phyloP scores from a whole-genome alignment of 176 grass and related monocot species.

The Triticum urartu region DNA sequence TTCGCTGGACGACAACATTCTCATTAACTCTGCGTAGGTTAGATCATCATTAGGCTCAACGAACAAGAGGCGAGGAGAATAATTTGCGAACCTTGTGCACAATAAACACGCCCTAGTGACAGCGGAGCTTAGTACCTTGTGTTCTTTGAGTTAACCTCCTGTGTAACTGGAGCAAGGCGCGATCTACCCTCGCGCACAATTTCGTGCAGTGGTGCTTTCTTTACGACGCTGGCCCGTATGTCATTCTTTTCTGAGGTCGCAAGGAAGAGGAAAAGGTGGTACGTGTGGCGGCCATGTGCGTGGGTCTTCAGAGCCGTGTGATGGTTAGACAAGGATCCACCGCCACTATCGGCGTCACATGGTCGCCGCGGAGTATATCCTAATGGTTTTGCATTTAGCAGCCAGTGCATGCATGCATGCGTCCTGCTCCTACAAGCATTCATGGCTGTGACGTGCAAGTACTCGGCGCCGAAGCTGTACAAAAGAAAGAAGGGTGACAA shows the following conservation, averaged over 20 bases:
- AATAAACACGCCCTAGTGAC: not conserved
- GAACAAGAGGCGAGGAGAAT: not conserved
- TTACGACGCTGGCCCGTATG: not conserved
- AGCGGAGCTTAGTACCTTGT: not conserved
- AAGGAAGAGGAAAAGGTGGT: not conserved
- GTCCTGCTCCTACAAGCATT: no score
- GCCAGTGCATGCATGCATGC: no score
- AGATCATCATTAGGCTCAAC: not conserved
- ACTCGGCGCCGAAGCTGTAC: no score
- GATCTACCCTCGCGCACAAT: not conserved
- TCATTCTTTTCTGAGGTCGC: not conserved
- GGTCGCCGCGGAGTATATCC: not conserved
- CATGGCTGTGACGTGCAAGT: no score
- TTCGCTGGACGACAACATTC: not conserved
- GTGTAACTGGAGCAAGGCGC: not conserved
- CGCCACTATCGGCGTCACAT: not conserved
- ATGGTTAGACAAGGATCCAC: slow-evolving; percentile 29
- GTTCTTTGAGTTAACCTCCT: not conserved
- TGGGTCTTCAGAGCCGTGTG: slow-evolving; percentile 18
- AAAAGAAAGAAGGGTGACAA: no score
- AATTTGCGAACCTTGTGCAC: no score
- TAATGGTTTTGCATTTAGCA: no score
- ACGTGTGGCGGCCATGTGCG: not conserved
- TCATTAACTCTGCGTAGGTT: not conserved
- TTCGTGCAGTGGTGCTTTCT: no score